Evolutionary conservation across 805 yeast genomes (phyloP).

Genomic region (Nakazawaea ambrosiae): DNA sequence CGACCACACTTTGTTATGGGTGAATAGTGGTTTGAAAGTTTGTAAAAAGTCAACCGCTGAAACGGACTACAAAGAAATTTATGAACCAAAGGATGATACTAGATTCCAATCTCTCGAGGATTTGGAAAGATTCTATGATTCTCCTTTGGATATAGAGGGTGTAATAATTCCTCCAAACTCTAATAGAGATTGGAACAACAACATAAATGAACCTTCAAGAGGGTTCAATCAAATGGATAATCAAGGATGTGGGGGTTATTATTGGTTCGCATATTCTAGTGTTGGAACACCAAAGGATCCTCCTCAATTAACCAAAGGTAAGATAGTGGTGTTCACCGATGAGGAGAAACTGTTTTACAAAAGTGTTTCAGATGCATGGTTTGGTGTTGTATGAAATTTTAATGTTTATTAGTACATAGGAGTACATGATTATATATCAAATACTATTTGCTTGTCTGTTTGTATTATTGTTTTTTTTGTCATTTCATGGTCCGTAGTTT

Average conservation of each 20-base stretch:
- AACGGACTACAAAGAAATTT: conserved; percentile 31
- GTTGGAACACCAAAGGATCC: conserved; percentile 40
- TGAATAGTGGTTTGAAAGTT: conserved; percentile 61
- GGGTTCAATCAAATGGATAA: conserved; percentile 10
- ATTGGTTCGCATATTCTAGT: conserved; percentile 56
- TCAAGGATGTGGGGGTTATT: conserved; percentile 38
- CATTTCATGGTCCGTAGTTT: too few species aligned
- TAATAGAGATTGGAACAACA: conserved; percentile 47
- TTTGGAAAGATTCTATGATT: conserved; percentile 27
- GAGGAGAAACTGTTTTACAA: conserved; percentile 25
- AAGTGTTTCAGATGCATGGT: conserved; percentile 48
- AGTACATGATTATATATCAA: too few species aligned
- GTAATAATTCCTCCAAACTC: conserved; percentile 53
- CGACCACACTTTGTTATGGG: conserved; percentile 48
- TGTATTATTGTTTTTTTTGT: too few species aligned
- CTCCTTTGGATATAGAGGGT: conserved; percentile 30
- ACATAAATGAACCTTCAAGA: conserved; percentile 24
- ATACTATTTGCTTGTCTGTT: too few species aligned
- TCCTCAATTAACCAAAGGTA: conserved; percentile 36
- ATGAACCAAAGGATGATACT: conserved; percentile 17
- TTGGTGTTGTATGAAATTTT: conserved; percentile 24
- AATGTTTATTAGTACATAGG: not conserved
- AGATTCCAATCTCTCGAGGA: conserved; percentile 19
- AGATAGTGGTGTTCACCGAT: conserved; percentile 30
- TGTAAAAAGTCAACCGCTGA: conserved; percentile 38